Evolutionary conservation across 805 yeast species (phyloP).

Genomic region (Candida parachauliodes): DNA sequence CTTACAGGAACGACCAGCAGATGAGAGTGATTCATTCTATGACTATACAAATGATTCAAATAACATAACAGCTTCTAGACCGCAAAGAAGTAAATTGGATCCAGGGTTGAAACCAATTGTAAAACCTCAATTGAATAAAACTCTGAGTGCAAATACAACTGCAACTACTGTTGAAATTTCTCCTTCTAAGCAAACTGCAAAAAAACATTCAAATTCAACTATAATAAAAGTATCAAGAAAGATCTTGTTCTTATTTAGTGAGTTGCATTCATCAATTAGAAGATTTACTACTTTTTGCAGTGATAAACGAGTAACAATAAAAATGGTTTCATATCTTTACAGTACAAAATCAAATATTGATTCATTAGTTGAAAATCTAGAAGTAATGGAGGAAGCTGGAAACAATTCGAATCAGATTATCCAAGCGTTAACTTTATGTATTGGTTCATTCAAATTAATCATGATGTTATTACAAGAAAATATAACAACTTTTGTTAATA

Average conservation of each 20-base stretch:
- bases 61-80: slow-evolving; percentile 1
- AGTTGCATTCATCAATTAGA: slow-evolving; percentile 57
- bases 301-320: slow-evolving; percentile 52
- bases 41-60: slow-evolving; percentile 8
- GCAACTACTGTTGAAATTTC: slow-evolving; percentile 2
- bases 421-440: slow-evolving; percentile 29
- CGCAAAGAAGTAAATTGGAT: slow-evolving; percentile 1
- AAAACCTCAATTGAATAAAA: slow-evolving; percentile 1
- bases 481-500: slow-evolving; percentile 46
- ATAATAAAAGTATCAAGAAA: slow-evolving; percentile 53
- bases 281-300: slow-evolving; percentile 55
- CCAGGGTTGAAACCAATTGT: slow-evolving; percentile 1
- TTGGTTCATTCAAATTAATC: slow-evolving; percentile 49
- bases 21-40: slow-evolving; percentile 15
- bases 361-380: slow-evolving; percentile 53
- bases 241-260: slow-evolving; percentile 58
- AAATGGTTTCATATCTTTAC: slow-evolving; percentile 49
- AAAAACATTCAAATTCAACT: slow-evolving; percentile 14
- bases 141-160: too few relatives aligned
- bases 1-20: slow-evolving; percentile 48
- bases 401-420: slow-evolving; percentile 28
- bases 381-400: slow-evolving; percentile 39
- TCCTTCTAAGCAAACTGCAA: slow-evolving; percentile 10
- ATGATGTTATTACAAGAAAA: slow-evolving; percentile 47
- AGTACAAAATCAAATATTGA: slow-evolving; percentile 54